A percentile compares a stretch with the other conserved stretches of the same genome.
Conservation (phyloP, 2,329 filamentous ascomycete species). For the Sclerotinia trifoliorum region DNA sequence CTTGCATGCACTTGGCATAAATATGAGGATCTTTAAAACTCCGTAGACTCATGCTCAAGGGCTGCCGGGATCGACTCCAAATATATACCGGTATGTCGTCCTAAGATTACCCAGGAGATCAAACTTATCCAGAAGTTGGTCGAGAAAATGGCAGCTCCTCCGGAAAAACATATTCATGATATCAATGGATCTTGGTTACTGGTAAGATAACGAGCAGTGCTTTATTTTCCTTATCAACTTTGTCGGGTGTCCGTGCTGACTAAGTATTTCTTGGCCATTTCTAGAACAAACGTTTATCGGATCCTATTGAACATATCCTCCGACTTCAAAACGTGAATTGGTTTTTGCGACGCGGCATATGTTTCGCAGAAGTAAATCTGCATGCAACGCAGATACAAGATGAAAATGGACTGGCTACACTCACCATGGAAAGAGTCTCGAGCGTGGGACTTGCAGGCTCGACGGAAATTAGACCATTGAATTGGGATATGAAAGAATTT, state of each 20-base stretch:
- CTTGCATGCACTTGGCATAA: slow-evolving; percentile 1
- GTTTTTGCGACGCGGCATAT: not conserved
- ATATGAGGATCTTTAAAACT: not conserved
- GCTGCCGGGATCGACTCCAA: not conserved
- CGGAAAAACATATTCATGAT: not conserved
- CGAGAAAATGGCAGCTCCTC: not conserved
- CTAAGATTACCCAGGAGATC: not conserved
- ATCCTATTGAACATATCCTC: not conserved
- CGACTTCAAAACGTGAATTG: not conserved
- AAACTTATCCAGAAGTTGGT: not conserved
- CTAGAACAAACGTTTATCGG: not conserved
- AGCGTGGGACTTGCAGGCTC: not conserved
- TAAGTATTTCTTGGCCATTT: not conserved
- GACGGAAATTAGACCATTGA: not conserved
- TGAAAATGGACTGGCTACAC: not conserved
- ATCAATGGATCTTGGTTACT: not conserved
- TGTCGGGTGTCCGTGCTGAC: not conserved
- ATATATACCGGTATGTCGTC: not conserved
- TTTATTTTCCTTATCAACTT: no score
- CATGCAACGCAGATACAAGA: not conserved
- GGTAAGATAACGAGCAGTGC: not conserved
- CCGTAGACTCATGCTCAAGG: not conserved
- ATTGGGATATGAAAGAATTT: not conserved
- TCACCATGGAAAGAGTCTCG: not conserved
- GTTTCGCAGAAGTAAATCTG: not conserved